These are phyloP conservation scores for Posidonia oceanica DNA, from an alignment of 116 monocot species.

Conservation along the genomic window DNA sequence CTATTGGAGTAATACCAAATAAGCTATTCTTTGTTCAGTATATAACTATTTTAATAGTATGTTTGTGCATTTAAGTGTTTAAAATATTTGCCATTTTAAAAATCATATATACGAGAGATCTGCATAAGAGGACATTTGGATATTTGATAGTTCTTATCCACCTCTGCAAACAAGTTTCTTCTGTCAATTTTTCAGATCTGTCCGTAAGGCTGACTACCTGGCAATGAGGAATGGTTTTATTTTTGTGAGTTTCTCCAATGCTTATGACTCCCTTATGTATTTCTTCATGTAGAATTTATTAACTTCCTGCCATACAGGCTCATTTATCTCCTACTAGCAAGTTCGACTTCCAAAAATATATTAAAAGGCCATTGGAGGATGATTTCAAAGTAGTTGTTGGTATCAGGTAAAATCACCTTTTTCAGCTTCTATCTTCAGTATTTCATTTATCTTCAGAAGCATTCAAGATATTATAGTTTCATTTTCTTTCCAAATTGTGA, in stretches of 20 bases:
- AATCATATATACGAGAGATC: background rate
- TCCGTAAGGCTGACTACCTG: slow-evolving; percentile 71
- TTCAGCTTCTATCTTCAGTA: too few species aligned
- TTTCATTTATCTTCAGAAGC: too few species aligned
- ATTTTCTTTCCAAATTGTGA: too few species aligned
- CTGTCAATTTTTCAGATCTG: slow-evolving; percentile 77
- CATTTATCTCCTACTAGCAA: slow-evolving; percentile 84
- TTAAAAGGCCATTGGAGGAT: slow-evolving; percentile 88
- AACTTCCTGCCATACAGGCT: slow-evolving; percentile 22
- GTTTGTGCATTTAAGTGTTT: too few species aligned
- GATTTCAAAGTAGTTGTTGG: slow-evolving; percentile 88
- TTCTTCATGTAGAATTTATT: background rate
- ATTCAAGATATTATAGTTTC: too few species aligned
- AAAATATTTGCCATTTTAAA: background rate
- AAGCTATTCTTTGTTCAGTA: too few species aligned
- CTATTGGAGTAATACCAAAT: too few species aligned
- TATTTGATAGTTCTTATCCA: slow-evolving; percentile 3
- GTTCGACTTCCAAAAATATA: slow-evolving; percentile 86
- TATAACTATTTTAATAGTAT: too few species aligned
- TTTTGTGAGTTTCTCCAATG: slow-evolving; percentile 33
- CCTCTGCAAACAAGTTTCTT: slow-evolving; percentile 66
- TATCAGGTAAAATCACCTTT: slow-evolving; percentile 45
- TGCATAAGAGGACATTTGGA: background rate
- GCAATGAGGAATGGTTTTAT: slow-evolving; percentile 84
- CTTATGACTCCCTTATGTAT: background rate